Evolutionary conservation across 208 protist species (phyloP).

Genomic region (Leishmania amazonensis): DNA sequence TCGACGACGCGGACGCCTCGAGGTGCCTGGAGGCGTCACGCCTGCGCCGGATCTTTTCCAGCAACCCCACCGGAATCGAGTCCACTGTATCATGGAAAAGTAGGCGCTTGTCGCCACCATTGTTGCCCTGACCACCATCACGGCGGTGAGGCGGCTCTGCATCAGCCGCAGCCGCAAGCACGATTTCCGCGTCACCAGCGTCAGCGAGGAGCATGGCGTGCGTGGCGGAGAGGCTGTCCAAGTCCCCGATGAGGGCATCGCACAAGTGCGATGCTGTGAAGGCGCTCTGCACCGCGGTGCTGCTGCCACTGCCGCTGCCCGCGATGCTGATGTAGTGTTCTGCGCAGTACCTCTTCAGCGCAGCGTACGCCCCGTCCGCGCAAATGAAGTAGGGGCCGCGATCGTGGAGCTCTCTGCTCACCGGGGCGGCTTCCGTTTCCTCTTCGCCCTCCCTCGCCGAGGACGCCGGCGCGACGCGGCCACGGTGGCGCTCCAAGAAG

Average conservation of each 20-base stretch:
- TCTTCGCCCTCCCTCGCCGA: neutral
- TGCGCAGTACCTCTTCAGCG: constrained; percentile 43
- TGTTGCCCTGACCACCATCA: neutral
- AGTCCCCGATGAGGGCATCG: constrained; percentile 52
- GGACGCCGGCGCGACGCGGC: neutral
- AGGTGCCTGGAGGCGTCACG: constrained; percentile 2
- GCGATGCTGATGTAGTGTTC: neutral
- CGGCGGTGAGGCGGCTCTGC: neutral
- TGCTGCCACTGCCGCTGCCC: neutral
- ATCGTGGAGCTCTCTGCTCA: neutral
- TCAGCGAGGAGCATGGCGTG: constrained; percentile 10
- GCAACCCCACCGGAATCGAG: constrained; percentile 36
- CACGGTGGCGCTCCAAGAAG: constrained; percentile 35
- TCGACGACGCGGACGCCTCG: neutral
- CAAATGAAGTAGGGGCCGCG: constrained; percentile 67
- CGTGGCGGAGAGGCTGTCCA: constrained; percentile 41
- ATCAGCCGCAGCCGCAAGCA: neutral
- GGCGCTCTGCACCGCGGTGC: neutral
- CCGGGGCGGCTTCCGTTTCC: neutral
- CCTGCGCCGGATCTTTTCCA: constrained; percentile 38
- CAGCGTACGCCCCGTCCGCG: constrained; percentile 64
- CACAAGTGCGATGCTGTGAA: constrained; percentile 22
- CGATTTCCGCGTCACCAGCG: neutral
- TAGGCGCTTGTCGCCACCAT: neutral
- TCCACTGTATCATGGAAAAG: constrained; percentile 31